Conservation (phyloP, 208 protist genomes). For the Crithidia fasciculata region DNA sequence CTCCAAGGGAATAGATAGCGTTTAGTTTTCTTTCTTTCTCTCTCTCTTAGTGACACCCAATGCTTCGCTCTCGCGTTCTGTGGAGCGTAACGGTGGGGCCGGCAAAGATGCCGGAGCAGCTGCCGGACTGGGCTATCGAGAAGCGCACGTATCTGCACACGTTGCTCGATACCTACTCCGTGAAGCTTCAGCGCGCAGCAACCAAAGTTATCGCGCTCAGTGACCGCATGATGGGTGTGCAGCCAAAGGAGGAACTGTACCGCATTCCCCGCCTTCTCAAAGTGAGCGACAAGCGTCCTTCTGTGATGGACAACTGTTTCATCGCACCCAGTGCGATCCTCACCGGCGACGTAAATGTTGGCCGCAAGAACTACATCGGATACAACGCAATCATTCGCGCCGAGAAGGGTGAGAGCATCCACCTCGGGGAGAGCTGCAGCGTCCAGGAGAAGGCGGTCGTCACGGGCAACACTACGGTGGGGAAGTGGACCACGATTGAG, state of each 20-base stretch:
- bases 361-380: conserved; percentile 90
- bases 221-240: conserved; percentile 73
- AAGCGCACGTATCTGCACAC: conserved; percentile 54
- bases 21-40: conserved; percentile 18
- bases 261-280: conserved; percentile 77
- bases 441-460: conserved; percentile 91
- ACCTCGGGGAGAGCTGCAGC: conserved; percentile 89
- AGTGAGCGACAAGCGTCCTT: conserved; percentile 73
- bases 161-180: conserved; percentile 45
- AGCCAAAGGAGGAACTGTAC: conserved; percentile 83
- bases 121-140: conserved; percentile 79
- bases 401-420: conserved; percentile 79
- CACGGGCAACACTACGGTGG: conserved; percentile 83
- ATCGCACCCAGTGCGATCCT: conserved; percentile 87
- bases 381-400: conserved; percentile 90
- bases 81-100: conserved; percentile 28
- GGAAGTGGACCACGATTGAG: conserved; percentile 90
- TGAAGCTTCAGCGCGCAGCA: conserved; percentile 45
- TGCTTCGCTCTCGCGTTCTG: conserved; percentile 47
- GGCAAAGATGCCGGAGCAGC: conserved; percentile 43
- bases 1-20: background rate
- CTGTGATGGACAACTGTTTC: conserved; percentile 90
- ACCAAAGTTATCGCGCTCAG: conserved; percentile 61
- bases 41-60: conserved; percentile 8
- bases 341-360: conserved; percentile 85